Evolutionary conservation across 129 eudicot genomes (phyloP).

Genomic region (Pittosporum tobira): DNA sequence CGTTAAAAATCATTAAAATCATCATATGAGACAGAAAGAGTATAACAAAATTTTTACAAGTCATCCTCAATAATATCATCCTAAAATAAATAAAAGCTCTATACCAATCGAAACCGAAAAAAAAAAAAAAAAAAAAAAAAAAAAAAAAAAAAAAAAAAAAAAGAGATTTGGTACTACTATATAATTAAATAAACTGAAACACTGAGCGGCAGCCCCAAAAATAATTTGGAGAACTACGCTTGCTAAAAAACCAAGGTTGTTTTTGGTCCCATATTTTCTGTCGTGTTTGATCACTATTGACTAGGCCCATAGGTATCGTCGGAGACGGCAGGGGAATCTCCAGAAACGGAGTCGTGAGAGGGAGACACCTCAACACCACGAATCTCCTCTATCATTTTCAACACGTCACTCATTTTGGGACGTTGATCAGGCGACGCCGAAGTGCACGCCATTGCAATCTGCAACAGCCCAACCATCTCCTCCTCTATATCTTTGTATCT

Average conservation of each 20-base stretch:
- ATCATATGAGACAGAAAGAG: no score
- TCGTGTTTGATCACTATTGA: constrained; percentile 27
- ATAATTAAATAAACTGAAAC: no score
- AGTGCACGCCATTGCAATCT: constrained; percentile 71
- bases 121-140: not conserved
- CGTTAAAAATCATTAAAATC: no score
- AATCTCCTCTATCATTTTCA: constrained; percentile 66
- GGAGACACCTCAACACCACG: constrained; percentile 51
- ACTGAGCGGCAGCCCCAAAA: no score
- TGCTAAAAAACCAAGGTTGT: constrained; percentile 7
- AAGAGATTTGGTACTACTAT: constrained; percentile 24
- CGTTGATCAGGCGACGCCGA: constrained; percentile 53
- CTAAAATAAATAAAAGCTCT: no score
- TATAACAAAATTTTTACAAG: no score
- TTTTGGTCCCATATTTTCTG: no score
- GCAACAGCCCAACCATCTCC: constrained; percentile 71
- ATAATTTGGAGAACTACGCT: no score
- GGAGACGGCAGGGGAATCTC: constrained; percentile 48
- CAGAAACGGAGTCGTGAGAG: constrained; percentile 33
- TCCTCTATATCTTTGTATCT: constrained; percentile 77
- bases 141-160: constrained; percentile 1
- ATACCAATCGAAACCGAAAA: no score
- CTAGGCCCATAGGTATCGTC: constrained; percentile 28
- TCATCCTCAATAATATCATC: no score
- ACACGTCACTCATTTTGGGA: constrained; percentile 51